Evolutionary conservation across 169 alveolate species (phyloP), one percentile per base, ranked within the genome.

Genomic region (Hepatocystis sp.): DNA sequence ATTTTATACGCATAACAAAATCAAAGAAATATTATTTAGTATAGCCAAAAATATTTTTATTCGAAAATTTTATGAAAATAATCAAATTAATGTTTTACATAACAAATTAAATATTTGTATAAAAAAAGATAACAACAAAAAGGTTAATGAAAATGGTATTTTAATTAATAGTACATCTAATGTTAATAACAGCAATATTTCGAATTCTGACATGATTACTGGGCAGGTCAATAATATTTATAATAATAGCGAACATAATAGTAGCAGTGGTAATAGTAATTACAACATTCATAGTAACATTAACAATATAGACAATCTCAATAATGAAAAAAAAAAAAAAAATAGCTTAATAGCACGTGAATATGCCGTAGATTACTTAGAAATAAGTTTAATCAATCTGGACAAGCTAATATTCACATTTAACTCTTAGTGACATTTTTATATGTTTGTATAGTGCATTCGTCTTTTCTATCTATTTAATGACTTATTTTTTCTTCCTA

Each of bases 331-430:
- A 2, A 71, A 71, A 71, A 55, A 71, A 42, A 27, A 21, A 36
- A 71, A 21, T 11, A 71, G 53, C 13, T 58, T 71, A 49, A 71
- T 76, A 1, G 30, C 63, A 23, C 23, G 71, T 10, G 86, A 71
- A 25, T 71, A 71, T 58, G 86, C 86, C 0, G 86, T 71, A 36
- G 86, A 71, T 21, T 71, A 71, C 15, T 36, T 71, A 4, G 86
- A 71, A 47, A 71, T 71, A 28, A 60, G 76, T 36, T 15, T 71
- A 40, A 71, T 71, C 7, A 71, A 71, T 36, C 17, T 71, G 19
- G 86, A 71, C 71, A 71, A 71, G 19, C 30, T 71, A 30, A 71
- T 71, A 42, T 71, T 71, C 30, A 71, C 58, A 40, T 71, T 71
- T 67, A 67, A 67, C 55, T 30, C 66, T 2, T 67, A 23, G 30